Evolutionary conservation across 2,329 filamentous ascomycete species (phyloP).

Genomic region (Chaetomiaceae sp.): DNA sequence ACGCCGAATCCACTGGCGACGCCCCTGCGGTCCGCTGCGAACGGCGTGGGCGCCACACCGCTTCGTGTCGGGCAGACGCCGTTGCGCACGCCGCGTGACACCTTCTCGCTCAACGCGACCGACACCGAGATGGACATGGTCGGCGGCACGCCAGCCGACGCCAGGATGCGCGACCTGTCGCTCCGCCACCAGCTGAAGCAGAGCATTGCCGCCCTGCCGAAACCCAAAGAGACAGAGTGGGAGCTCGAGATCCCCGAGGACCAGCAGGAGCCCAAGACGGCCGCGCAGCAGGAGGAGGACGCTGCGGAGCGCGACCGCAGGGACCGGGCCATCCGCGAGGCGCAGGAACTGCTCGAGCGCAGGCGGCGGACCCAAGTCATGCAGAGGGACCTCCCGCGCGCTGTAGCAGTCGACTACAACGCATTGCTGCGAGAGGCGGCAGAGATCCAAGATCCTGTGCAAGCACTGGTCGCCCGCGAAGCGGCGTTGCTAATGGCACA

Average conservation of each 20-base stretch:
- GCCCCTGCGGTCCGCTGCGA: conserved; percentile 62
- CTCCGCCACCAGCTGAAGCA: conserved; percentile 63
- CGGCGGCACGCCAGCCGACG: conserved; percentile 70
- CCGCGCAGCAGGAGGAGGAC: conserved; percentile 53
- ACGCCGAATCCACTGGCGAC: conserved; percentile 96
- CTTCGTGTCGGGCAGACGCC: conserved; percentile 72
- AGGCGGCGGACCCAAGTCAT: conserved; percentile 86
- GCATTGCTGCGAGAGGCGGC: conserved; percentile 61
- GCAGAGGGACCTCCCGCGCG: conserved; percentile 76
- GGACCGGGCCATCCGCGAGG: conserved; percentile 68
- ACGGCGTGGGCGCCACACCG: conserved; percentile 64
- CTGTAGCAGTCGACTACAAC: conserved; percentile 65
- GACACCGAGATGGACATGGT: conserved; percentile 61
- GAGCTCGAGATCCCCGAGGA: conserved; percentile 90
- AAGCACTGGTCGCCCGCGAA: conserved; percentile 69
- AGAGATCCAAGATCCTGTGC: conserved; percentile 56
- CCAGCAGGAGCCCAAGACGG: conserved; percentile 52
- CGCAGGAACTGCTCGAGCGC: conserved; percentile 65
- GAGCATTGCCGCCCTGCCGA: conserved; percentile 77
- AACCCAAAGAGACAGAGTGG: conserved; percentile 90
- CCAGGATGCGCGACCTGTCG: conserved; percentile 65
- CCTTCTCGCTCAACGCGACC: conserved; percentile 73
- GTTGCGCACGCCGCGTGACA: conserved; percentile 82
- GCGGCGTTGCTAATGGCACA: conserved; percentile 74
- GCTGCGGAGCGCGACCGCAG: conserved; percentile 72